Percentiles rank a stretch among this genome's conserved stretches.
Conservation (phyloP, 2,329 filamentous ascomycete genomes). For the Colletotrichum musae region DNA sequence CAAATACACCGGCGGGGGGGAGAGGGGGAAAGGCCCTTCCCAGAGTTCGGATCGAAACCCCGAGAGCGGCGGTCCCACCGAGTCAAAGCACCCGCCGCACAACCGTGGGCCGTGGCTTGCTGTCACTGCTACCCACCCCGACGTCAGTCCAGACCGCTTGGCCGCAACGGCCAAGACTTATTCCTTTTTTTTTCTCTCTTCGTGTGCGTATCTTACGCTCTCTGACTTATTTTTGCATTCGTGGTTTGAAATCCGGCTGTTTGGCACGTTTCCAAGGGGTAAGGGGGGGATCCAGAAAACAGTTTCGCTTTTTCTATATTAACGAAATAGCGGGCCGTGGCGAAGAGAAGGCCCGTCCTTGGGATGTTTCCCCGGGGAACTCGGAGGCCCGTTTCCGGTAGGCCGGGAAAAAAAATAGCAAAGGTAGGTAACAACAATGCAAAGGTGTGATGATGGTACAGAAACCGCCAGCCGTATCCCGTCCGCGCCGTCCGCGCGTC, state of each 20-base stretch:
- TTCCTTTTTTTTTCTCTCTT: not conserved
- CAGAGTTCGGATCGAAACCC: slow-evolving; percentile 27
- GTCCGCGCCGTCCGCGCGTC: not conserved
- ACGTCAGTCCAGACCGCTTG: slow-evolving; percentile 5
- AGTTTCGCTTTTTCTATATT: slow-evolving; percentile 39
- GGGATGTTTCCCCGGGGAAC: slow-evolving; percentile 24
- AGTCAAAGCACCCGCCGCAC: slow-evolving; percentile 17
- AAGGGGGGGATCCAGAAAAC: slow-evolving; percentile 19
- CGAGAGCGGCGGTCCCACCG: slow-evolving; percentile 13
- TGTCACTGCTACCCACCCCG: slow-evolving; percentile 27
- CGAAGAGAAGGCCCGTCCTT: slow-evolving; percentile 16
- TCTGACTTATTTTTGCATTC: not conserved
- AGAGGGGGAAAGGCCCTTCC: not conserved
- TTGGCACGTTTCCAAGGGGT: slow-evolving; percentile 14
- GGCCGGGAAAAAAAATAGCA: slow-evolving; percentile 9
- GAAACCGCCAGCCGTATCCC: slow-evolving; percentile 18
- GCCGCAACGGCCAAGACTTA: slow-evolving; percentile 11
- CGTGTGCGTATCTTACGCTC: slow-evolving; percentile 4
- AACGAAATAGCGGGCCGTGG: slow-evolving; percentile 25
- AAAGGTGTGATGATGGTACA: slow-evolving; percentile 38
- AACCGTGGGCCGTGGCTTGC: not conserved
- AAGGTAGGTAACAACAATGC: slow-evolving; percentile 27
- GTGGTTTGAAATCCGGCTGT: no score
- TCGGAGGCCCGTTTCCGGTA: slow-evolving; percentile 29
- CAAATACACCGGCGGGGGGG: not conserved